A percentile compares a stretch with the other conserved stretches of the same genome.
Conservation (phyloP, 1,284 basidiomycete species). For the Athelia psychrophila region DNA sequence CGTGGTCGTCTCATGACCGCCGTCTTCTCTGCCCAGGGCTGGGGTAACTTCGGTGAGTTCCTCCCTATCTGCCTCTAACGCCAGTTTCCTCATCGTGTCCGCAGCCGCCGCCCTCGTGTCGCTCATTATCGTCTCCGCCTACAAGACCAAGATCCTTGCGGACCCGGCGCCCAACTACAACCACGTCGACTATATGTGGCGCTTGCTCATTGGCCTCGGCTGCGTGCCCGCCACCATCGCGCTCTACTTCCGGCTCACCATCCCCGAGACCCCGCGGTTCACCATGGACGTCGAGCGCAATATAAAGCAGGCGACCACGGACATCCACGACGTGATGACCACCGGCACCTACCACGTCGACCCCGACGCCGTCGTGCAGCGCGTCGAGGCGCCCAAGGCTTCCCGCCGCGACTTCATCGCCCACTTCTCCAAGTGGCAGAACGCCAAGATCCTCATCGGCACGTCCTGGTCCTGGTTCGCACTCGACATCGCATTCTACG, state of each 20-base stretch:
- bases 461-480: constrained; percentile 75
- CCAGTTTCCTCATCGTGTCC: constrained; percentile 16
- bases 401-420: constrained; percentile 57
- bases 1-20: constrained; percentile 74
- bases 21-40: constrained; percentile 68
- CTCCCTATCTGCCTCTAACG: constrained; percentile 12
- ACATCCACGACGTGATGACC: constrained; percentile 64
- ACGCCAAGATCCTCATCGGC: constrained; percentile 65
- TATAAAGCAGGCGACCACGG: constrained; percentile 66
- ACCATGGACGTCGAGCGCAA: constrained; percentile 90
- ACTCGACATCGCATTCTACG: constrained; percentile 82
- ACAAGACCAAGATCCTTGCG: constrained; percentile 62
- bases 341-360: constrained; percentile 52
- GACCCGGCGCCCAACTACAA: constrained; percentile 35
- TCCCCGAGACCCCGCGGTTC: constrained; percentile 81
- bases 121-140: constrained; percentile 65
- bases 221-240: constrained; percentile 66
- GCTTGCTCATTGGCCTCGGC: constrained; percentile 69
- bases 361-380: constrained; percentile 53
- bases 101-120: constrained; percentile 66
- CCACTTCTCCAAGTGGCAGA: constrained; percentile 64
- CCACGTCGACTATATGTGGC: constrained; percentile 63
- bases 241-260: constrained; percentile 76
- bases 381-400: constrained; percentile 64
- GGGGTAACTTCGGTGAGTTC: constrained; percentile 61